Evolutionary conservation across 2,329 filamentous ascomycete species (phyloP), one percentile per base, ranked within the genome.

Genomic region (Trichoderma sp.): DNA sequence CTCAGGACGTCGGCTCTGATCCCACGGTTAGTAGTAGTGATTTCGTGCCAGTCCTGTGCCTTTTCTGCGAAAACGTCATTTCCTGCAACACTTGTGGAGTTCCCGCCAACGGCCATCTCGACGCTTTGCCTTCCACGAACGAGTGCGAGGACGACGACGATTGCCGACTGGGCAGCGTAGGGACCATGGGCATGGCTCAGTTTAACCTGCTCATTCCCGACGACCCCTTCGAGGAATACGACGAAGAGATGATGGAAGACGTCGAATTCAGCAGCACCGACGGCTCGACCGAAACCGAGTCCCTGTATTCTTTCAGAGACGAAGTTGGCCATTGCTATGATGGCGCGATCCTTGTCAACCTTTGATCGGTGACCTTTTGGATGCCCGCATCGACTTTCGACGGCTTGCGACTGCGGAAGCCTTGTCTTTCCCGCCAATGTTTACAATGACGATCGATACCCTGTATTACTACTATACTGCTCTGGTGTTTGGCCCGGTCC

Each of bases 1-100:
- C 96, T 77, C 95, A 97, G 85, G 97, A 99, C 86, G 95, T 99
- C 82, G 95, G 93, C 83, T 95, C 94, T 82, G 97, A 99, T 90
- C 97, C 97, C 86, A 99, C 97, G 92, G 96, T 99, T 93, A 91
- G 96, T 98, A 64, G 53, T 71, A 31, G 60, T 73, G 83, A 85
- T 80, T 79, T 84, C 82, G 82, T 84, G 82, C 82, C 82, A 77
- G 78, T 84, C 75, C 78, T 86, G 76, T 90, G 88, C 82, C 82
- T 87, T 72, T 81, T 84, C 76, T 90, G 88, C 80, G 88, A 87
- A 78, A 74, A 77, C 74, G 79, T 86, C 77, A 83, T 89, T 76
- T 80, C 81, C 64, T 89, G 87, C 81, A 81, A 79, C 76, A 81
- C 80, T 31, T 88, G 87, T 77, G 81, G 81, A 45, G 77, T 80